These are phyloP conservation scores for Curvularia hawaiiensis DNA, from an alignment of 2,329 filamentous ascomycete species.

Conservation along the genomic window DNA sequence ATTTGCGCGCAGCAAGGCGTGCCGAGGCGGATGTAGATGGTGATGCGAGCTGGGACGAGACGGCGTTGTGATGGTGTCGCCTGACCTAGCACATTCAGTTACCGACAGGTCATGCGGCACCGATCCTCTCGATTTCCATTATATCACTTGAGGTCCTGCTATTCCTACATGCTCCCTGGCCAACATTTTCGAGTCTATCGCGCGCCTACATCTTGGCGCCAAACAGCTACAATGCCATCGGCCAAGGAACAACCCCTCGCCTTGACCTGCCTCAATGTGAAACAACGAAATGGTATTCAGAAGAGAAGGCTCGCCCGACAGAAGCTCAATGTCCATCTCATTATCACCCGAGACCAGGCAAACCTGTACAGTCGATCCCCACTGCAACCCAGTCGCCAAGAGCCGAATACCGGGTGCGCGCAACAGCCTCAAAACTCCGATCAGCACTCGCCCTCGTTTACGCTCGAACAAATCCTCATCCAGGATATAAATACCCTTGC, in stretches of 20 bases:
- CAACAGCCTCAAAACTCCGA: not conserved
- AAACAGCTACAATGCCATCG: conserved; percentile 3
- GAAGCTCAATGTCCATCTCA: not conserved
- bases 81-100: conserved; percentile 8
- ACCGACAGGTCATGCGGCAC: conserved; percentile 2
- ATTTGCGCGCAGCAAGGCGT: not conserved
- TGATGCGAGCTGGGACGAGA: not conserved
- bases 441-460: conserved; percentile 2
- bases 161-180: not conserved
- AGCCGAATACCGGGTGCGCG: not conserved
- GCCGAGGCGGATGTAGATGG: not conserved
- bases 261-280: conserved; percentile 5
- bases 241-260: conserved; percentile 1
- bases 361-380: not conserved
- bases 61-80: conserved; percentile 9
- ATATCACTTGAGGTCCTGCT: not conserved
- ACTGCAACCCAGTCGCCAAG: not conserved
- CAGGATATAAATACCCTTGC: not conserved
- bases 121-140: not conserved
- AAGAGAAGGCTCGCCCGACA: conserved; percentile 12
- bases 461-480: conserved; percentile 2
- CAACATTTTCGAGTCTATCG: not conserved
- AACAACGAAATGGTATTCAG: conserved; percentile 8
- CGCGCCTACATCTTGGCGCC: not conserved
- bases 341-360: not conserved